Percentiles rank a stretch among this genome's conserved stretches.
Evolutionary conservation across 352 stramenopile genomes (phyloP).

Genomic region (Albugo laibachii): DNA sequence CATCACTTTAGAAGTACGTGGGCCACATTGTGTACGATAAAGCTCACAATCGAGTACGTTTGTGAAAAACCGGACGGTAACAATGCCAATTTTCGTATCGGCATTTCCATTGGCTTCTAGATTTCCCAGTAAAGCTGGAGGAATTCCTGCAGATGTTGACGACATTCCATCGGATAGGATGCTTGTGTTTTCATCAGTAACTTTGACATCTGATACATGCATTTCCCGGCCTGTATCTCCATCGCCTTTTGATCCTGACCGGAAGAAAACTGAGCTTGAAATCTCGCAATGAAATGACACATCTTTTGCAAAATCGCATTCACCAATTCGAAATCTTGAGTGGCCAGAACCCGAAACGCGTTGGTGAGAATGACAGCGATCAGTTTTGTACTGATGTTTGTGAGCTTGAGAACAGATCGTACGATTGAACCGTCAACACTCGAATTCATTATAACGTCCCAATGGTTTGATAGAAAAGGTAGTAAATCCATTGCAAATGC

Average conservation of each 20-base stretch:
- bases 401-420: background rate
- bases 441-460: slow-evolving; percentile 8
- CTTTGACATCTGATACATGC: slow-evolving; percentile 31
- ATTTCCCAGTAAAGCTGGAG: slow-evolving; percentile 45
- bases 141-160: slow-evolving; percentile 46
- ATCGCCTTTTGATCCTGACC: background rate
- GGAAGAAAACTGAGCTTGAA: too few relatives aligned
- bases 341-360: too few relatives aligned
- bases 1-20: slow-evolving; percentile 18
- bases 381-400: background rate
- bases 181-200: slow-evolving; percentile 58
- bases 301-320: too few relatives aligned
- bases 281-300: too few relatives aligned
- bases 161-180: slow-evolving; percentile 69
- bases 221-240: slow-evolving; percentile 26
- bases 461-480: slow-evolving; percentile 35
- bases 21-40: slow-evolving; percentile 53
- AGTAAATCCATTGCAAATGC: slow-evolving; percentile 44
- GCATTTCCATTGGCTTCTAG: slow-evolving; percentile 12
- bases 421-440: too few relatives aligned
- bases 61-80: slow-evolving; percentile 56
- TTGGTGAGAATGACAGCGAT: background rate
- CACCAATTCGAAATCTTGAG: too few relatives aligned
- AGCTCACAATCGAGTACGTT: slow-evolving; percentile 64
- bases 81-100: slow-evolving; percentile 29